phyloP scores from a whole-genome alignment of 192 early-diverging fungal species.

The Umbelopsis sp. region DNA sequence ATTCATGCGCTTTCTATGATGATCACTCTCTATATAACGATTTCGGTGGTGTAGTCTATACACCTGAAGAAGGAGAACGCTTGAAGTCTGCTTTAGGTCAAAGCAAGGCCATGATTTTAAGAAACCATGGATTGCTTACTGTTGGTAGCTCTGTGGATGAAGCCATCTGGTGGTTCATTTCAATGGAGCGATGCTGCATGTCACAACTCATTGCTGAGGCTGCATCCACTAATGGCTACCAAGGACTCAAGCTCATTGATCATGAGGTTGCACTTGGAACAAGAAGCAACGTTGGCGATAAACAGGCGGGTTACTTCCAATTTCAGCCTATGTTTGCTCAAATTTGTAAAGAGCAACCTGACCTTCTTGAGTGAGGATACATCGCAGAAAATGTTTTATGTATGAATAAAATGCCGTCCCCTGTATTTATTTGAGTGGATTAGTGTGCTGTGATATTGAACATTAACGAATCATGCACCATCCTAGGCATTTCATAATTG shows the following conservation, averaged over 20 bases:
- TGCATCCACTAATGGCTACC: slow-evolving; percentile 31
- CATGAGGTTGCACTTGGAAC: slow-evolving; percentile 29
- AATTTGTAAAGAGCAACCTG: slow-evolving; percentile 30
- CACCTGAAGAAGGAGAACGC: slow-evolving; percentile 54
- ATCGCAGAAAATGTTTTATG: not conserved
- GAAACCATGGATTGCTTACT: slow-evolving; percentile 64
- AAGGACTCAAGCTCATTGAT: slow-evolving; percentile 24
- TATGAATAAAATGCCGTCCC: slow-evolving; percentile 1
- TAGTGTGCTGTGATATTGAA: too few species aligned
- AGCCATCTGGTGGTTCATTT: slow-evolving; percentile 60
- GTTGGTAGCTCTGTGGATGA: slow-evolving; percentile 53
- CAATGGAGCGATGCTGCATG: slow-evolving; percentile 56
- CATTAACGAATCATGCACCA: too few species aligned
- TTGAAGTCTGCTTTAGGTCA: slow-evolving; percentile 50
- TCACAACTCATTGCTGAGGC: slow-evolving; percentile 57
- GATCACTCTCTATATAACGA: slow-evolving; percentile 53
- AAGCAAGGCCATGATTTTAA: slow-evolving; percentile 57
- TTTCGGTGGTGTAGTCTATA: slow-evolving; percentile 59
- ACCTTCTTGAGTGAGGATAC: slow-evolving; percentile 16
- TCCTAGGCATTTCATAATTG: too few species aligned
- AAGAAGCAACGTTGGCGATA: slow-evolving; percentile 18
- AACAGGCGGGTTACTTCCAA: slow-evolving; percentile 16
- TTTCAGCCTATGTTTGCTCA: slow-evolving; percentile 37
- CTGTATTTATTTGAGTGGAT: too few species aligned
- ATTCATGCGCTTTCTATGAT: slow-evolving; percentile 61